phyloP scores from a whole-genome alignment of 306 rosid genomes.

The Inga leiocalycina region DNA sequence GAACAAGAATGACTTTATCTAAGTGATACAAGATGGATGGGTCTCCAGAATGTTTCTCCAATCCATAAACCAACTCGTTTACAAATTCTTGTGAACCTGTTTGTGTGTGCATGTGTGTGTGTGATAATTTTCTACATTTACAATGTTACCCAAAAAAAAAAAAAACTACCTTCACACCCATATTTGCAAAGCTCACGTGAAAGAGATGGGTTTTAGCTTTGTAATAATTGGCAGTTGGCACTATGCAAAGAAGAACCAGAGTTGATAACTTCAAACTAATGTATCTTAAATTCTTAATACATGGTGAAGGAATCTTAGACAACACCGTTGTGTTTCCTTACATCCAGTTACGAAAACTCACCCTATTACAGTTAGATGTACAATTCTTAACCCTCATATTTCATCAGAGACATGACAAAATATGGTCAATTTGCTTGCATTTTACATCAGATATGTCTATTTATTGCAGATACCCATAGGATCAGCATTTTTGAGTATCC shows the following conservation, averaged over 20 bases:
- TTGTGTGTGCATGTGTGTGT: too few relatives aligned
- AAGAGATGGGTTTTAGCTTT: background rate
- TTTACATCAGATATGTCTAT: conserved; percentile 28
- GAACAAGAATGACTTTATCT: background rate
- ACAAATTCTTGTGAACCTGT: background rate
- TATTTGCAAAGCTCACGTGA: background rate
- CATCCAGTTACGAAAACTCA: background rate
- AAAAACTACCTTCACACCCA: background rate
- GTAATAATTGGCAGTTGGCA: background rate
- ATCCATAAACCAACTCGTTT: background rate
- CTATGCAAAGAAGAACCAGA: background rate
- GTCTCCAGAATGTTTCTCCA: background rate
- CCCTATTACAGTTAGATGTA: background rate
- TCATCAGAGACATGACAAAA: background rate
- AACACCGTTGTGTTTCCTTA: conserved; percentile 1
- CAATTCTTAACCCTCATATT: conserved; percentile 15
- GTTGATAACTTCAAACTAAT: background rate
- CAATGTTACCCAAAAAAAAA: too few relatives aligned
- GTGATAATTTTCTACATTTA: too few relatives aligned
- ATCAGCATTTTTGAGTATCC: conserved; percentile 79
- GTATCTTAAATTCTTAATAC: background rate
- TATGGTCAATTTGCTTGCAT: background rate
- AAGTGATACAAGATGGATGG: background rate
- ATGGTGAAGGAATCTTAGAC: background rate
- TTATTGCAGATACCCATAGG: conserved; percentile 54